Evolutionary conservation across 768 basidiomycete genomes (phyloP), one percentile per base, ranked within the genome.

Genomic region (Termitomyces bulborhizus): DNA sequence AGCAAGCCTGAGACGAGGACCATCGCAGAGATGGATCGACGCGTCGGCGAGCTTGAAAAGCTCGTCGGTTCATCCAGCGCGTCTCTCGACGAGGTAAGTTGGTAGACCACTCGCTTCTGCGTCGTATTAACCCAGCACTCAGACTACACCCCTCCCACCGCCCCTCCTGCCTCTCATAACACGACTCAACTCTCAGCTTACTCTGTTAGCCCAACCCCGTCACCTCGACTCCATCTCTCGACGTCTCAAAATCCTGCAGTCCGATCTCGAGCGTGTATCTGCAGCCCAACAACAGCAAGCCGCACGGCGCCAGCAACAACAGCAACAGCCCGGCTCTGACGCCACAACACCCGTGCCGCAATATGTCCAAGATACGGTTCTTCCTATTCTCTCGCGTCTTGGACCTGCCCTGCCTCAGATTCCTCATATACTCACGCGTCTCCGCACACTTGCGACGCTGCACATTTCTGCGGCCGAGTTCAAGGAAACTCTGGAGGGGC

Each of bases 211-310:
- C 0, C 94, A 98, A 72, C 96, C 97, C 0, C 85, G 95, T 15
- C 94, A 98, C 65, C 86, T 98, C 48, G 97, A 99, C 69, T 90
- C 93, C 11, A 89, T 98, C 58, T 95, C 95, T 1, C 83, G 96
- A 4, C 86, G 96, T 4, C 81, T 98, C 57, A 99, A 98, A 65
- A 75, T 98, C 7, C 81, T 98, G 16, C 78, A 96, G 13, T 87
- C 93, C 1, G 97, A 99, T 69, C 81, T 99, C 49, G 96, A 98
- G 48, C 86, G 95, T 31, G 83, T 86, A 34, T 76, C 72, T 12
- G 72, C 50, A 12, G 44, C 76, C 15, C 83, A 76, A 65, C 75
- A 73, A 52, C 75, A 73, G 51, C 76, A 70, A 61, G 65, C 67
- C 41, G 78, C 73, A 61, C 73, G 74, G 26, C 74, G 75, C 9